Base-by-base conservation (phyloP, 768 basidiomycete genomes). In the Panus rudis region DNA sequence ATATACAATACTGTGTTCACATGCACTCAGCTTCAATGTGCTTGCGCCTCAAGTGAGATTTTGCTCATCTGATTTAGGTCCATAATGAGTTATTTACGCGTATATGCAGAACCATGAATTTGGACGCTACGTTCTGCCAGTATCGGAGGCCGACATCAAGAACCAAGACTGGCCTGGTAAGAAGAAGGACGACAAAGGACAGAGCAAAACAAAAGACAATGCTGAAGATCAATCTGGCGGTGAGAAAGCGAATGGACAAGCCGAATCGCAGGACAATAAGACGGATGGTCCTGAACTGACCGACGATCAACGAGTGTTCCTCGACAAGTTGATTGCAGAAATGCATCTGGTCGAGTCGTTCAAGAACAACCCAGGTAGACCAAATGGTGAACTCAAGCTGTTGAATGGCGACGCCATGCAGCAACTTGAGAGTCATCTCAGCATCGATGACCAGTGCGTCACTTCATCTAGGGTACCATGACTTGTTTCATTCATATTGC, bases 31-130 rank as follows among this genome's bases (percentile, higher is more conserved):
- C 22, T 4, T 39, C 4, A 38, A 14, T 7, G 32, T 3, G 21
- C 41, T 19, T 27, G 33, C 50, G 41, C 24, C 45, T 42, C 28
- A 51, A 47, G 24, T 14, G 34, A 16, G 3, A n/a, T 2, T 32
- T 12, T 12, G 13, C n/a, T 3, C 2, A 19, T 12, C 21, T 12
- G 11, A 6, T 17, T 17, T 2, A 14, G 14, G 21, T 24, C 35
- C 19, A 7, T 13, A 4, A 6, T n/a, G 10, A 14, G n/a, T 23
- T 39, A n/a, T n/a, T n/a, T n/a, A n/a, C n/a, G n/a, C n/a, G n/a
- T n/a, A n/a, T n/a, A n/a, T n/a, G n/a, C n/a, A 55, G 53, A 42
- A 43, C 21, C 51, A 55, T 26, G 54, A 48, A 4, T 55, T 55
- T 35, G 49, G 51, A n/a, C 54, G 54, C 23, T 52, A 45, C 24